Evolutionary conservation across 306 rosid species (phyloP), one percentile per base, ranked within the genome.

Genomic region (Gastrolobium bilobum): DNA sequence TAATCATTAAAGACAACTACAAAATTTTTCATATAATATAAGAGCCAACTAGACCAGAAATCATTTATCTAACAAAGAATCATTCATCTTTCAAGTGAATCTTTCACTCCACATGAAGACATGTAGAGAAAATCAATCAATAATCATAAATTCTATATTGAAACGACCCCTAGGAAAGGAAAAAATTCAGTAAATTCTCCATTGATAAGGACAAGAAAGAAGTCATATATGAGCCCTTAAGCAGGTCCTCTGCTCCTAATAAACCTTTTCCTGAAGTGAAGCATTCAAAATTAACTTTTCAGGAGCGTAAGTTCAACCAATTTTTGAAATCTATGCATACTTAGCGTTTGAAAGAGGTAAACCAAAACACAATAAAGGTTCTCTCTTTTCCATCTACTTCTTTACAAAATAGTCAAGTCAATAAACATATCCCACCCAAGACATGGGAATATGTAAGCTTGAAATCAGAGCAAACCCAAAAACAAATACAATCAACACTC

Each of bases 61-160:
- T 57, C 73, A 66, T 64, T 63, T 14, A 57, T 61, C 8, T 47
- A 57, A 65, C 15, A 37, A 72, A 58, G 62, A 70, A 79, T 61
- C 56, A 31, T 59, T 71, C 10, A 71, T 39, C 58, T 62, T 58
- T 51, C 71, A 10, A 30, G 53, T 1, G 10, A 70, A 75, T 29
- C 42, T 53, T 75, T 64, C 39, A 66, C 53, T 64, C 61, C 79
- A 70, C 7, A 54, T 30, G 70, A 68, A 69, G 57, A 47, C 39
- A 77, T 10, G 48, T 34, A 4, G 54, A n/a, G 73, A 81, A 73
- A 37, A 14, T 20, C 39, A 11, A 46, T 26, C 34, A 61, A 34
- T 43, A 58, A 68, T 48, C 10, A 37, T 15, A 51, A 65, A 10
- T 63, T 34, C 29, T 29, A 61, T 10, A 64, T 35, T 37, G 4